These are phyloP conservation scores for Cryptococcus sp. DNA, from an alignment of 1,284 basidiomycete genomes.

Conservation along the genomic window DNA sequence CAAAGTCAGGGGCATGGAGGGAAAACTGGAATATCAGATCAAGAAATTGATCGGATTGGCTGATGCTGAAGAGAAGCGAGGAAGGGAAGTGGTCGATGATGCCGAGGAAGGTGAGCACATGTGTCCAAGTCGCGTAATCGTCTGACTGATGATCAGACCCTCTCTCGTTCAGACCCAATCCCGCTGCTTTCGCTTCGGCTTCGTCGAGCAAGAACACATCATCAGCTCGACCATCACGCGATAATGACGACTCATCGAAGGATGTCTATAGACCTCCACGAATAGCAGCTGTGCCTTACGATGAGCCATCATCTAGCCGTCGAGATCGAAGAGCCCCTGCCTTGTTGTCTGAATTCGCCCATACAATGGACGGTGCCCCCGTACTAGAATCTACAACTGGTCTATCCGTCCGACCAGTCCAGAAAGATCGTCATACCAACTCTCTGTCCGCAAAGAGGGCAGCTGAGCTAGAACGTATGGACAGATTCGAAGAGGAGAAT, in stretches of 20 bases:
- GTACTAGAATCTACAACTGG: constrained; percentile 75
- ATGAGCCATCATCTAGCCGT: constrained; percentile 49
- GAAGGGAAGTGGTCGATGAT: constrained; percentile 54
- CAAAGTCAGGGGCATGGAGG: constrained; percentile 61
- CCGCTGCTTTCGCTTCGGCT: constrained; percentile 46
- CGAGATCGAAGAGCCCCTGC: constrained; percentile 66
- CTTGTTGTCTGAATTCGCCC: constrained; percentile 57
- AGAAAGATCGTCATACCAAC: constrained; percentile 42
- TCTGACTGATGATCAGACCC: constrained; percentile 58
- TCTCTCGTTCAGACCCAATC: constrained; percentile 86
- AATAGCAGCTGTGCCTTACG: constrained; percentile 87
- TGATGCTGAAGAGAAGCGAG: constrained; percentile 50
- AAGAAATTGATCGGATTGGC: constrained; percentile 82
- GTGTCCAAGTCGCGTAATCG: not conserved
- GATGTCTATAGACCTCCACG: constrained; percentile 86
- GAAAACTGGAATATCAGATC: constrained; percentile 87
- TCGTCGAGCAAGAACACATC: constrained; percentile 9
- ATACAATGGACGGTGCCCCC: constrained; percentile 56
- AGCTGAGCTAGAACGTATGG: constrained; percentile 68
- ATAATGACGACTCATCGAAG: constrained; percentile 32
- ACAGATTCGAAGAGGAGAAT: constrained; percentile 93
- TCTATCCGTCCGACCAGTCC: constrained; percentile 50
- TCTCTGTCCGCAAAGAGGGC: constrained; percentile 49
- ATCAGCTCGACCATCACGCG: constrained; percentile 10
- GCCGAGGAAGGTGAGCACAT: constrained; percentile 59